phyloP scores from a whole-genome alignment of 345 rosid species.

The Ceriops tagal region DNA sequence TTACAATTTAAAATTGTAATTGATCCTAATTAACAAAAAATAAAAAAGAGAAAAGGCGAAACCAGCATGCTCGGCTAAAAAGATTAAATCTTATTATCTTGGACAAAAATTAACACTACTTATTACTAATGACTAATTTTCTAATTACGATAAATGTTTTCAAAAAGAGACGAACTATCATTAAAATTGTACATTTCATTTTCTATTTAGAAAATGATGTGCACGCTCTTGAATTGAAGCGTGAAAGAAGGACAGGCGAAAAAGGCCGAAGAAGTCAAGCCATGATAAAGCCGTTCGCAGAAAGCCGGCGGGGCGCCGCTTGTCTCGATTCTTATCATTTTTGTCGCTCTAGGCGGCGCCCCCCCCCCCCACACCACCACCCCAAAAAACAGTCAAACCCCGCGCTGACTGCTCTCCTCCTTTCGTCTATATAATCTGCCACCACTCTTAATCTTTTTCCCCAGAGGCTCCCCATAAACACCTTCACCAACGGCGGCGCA shows the following conservation, averaged over 20 bases:
- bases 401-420: slow-evolving; percentile 29
- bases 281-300: slow-evolving; percentile 27
- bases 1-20: too few species aligned
- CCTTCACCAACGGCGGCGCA: neutral
- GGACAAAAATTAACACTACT: too few species aligned
- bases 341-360: slow-evolving; percentile 46
- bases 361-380: neutral
- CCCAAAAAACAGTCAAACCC: slow-evolving; percentile 28
- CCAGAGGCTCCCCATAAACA: slow-evolving; percentile 4
- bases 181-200: neutral
- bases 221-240: slow-evolving; percentile 11
- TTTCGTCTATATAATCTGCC: too few species aligned
- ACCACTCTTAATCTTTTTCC: neutral
- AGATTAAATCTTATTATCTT: too few species aligned
- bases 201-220: neutral
- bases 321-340: slow-evolving; percentile 31
- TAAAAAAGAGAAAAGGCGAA: too few species aligned
- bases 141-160: too few species aligned
- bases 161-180: too few species aligned
- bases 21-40: too few species aligned
- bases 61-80: too few species aligned
- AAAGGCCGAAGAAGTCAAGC: slow-evolving; percentile 7
- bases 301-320: slow-evolving; percentile 45
- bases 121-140: too few species aligned
- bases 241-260: neutral